Evolutionary conservation across 352 stramenopile species (phyloP).

Genomic region (Peronospora destructor): DNA sequence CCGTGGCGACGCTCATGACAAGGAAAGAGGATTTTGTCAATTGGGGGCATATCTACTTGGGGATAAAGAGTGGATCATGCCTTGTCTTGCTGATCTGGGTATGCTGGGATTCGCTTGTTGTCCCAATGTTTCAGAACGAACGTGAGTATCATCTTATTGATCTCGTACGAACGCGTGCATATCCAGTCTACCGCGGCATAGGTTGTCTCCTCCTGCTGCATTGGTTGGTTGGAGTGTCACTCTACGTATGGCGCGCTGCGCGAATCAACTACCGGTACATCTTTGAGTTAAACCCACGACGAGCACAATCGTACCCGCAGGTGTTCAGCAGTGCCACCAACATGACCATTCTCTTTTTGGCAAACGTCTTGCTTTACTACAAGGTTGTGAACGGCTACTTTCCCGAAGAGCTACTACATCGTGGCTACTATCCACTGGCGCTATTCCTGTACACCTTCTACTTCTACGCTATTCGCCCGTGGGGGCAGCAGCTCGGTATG

Average conservation of each 20-base stretch:
- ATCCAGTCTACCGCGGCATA: constrained; percentile 93
- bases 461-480: constrained; percentile 88
- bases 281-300: constrained; percentile 89
- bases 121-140: constrained; percentile 60
- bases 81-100: constrained; percentile 89
- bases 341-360: constrained; percentile 93
- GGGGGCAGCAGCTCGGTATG: constrained; percentile 77
- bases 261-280: constrained; percentile 94
- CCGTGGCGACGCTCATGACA: constrained; percentile 74
- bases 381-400: constrained; percentile 90
- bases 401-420: constrained; percentile 66
- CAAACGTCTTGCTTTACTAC: constrained; percentile 95
- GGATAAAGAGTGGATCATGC: constrained; percentile 76
- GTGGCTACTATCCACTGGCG: constrained; percentile 88
- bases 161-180: constrained; percentile 72
- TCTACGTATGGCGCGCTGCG: constrained; percentile 88
- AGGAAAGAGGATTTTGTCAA: constrained; percentile 69
- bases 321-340: constrained; percentile 95
- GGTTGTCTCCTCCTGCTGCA: constrained; percentile 92
- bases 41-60: constrained; percentile 78
- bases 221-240: constrained; percentile 90
- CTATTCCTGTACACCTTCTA: constrained; percentile 91
- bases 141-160: constrained; percentile 72
- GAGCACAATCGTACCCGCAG: constrained; percentile 75
- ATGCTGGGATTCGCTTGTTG: constrained; percentile 91